These are phyloP conservation scores for Trichosporon ovoides DNA, from an alignment of 1,284 basidiomycete species.

Conservation along the genomic window DNA sequence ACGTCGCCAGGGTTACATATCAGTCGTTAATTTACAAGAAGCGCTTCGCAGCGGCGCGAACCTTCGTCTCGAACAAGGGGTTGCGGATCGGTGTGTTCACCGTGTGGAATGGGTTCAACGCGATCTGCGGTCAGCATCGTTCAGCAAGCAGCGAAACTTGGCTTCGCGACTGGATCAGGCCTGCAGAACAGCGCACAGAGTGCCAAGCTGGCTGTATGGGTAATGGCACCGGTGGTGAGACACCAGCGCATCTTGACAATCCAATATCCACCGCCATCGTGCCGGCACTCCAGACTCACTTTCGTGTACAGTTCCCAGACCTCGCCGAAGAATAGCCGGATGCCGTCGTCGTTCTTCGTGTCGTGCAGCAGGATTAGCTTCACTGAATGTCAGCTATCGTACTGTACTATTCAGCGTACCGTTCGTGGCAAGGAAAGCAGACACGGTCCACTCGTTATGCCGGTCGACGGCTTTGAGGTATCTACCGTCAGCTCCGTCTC, in stretches of 20 bases:
- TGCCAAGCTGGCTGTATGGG: too few relatives aligned
- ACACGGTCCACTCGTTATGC: conserved; percentile 96
- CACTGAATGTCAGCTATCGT: conserved; percentile 27
- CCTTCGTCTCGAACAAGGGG: conserved; percentile 69
- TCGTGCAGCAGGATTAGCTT: conserved; percentile 90
- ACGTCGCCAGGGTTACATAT: too few relatives aligned
- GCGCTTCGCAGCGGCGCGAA: conserved; percentile 80
- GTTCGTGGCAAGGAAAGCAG: conserved; percentile 84
- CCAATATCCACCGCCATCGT: too few relatives aligned
- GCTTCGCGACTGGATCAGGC: too few relatives aligned
- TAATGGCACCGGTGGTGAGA: too few relatives aligned
- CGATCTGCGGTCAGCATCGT: conserved; percentile 59
- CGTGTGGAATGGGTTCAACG: conserved; percentile 87
- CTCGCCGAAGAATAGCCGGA: conserved; percentile 80
- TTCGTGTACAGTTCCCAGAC: conserved; percentile 94
- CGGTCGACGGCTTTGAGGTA: conserved; percentile 88
- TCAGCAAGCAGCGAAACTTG: too few relatives aligned
- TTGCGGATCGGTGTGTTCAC: conserved; percentile 77
- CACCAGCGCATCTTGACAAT: too few relatives aligned
- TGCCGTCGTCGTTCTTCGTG: conserved; percentile 90
- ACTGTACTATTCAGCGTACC: conserved; percentile 58
- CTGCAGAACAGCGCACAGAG: too few relatives aligned
- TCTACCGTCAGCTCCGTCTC: conserved; percentile 60
- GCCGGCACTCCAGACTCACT: conserved; percentile 61
- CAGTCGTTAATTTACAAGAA: conserved; percentile 55